A percentile compares a stretch with the other conserved stretches of the same genome.
Conservation (phyloP, 352 stramenopile species). For the Phytopythium helicoides region DNA sequence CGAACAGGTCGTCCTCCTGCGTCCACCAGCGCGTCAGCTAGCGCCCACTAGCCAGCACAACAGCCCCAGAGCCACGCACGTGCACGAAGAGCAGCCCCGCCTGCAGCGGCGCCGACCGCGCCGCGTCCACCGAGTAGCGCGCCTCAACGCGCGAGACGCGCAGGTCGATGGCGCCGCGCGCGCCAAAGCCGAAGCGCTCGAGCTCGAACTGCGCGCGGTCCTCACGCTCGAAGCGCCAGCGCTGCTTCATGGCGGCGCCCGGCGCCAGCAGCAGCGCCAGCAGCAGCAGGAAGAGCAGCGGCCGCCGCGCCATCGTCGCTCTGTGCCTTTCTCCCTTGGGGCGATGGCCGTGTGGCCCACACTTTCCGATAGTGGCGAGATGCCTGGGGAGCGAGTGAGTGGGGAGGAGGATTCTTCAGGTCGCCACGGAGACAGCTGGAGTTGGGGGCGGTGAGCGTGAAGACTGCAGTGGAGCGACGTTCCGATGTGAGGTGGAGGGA, state of each 20-base stretch:
- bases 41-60: background rate
- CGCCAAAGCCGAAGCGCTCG: conserved; percentile 88
- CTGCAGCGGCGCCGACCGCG: conserved; percentile 13
- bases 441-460: too few relatives aligned
- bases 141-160: conserved; percentile 55
- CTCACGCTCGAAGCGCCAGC: conserved; percentile 68
- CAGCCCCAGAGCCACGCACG: conserved; percentile 17
- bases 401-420: too few relatives aligned
- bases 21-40: too few relatives aligned
- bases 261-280: conserved; percentile 7
- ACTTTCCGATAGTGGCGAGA: too few relatives aligned
- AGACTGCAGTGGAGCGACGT: too few relatives aligned
- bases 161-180: conserved; percentile 64
- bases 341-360: too few relatives aligned
- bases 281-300: conserved; percentile 2
- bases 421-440: too few relatives aligned
- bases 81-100: conserved; percentile 68
- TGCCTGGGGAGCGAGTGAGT: too few relatives aligned
- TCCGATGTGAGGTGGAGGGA: too few relatives aligned
- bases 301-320: background rate
- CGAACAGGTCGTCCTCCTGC: conserved; percentile 58
- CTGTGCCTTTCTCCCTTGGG: background rate
- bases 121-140: background rate
- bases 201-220: conserved; percentile 81
- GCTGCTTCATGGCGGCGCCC: conserved; percentile 64